These are phyloP conservation scores for Puya raimondii DNA, from an alignment of 176 grass and related monocot genomes.

Conservation along the genomic window DNA sequence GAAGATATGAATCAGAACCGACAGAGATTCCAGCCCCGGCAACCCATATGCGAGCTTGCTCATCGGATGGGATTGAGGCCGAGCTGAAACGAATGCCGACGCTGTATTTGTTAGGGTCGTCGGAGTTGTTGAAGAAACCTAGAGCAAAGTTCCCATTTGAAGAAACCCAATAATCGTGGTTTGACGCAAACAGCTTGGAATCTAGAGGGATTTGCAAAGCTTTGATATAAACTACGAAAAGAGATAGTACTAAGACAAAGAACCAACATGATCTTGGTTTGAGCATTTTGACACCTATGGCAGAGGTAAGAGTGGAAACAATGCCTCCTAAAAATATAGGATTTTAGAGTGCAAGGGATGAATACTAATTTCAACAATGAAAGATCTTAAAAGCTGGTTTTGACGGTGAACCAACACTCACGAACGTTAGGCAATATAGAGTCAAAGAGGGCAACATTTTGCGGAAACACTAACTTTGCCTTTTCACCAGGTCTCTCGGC, in stretches of 20 bases:
- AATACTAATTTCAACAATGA: no score
- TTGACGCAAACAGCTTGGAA: conserved; percentile 4
- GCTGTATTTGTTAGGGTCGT: background rate
- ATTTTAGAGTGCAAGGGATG: no score
- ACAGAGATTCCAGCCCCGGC: conserved; percentile 1
- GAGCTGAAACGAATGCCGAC: conserved; percentile 9
- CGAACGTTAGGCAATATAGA: no score
- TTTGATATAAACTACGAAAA: no score
- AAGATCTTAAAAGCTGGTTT: no score
- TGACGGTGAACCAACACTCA: no score
- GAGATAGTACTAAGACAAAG: background rate
- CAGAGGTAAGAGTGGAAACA: background rate
- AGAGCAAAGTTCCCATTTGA: conserved; percentile 3
- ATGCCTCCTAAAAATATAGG: background rate
- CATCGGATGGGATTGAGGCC: background rate
- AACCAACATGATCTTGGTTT: background rate
- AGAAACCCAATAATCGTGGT: background rate
- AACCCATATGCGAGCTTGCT: conserved; percentile 1
- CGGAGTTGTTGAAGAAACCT: background rate
- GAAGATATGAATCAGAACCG: conserved; percentile 10
- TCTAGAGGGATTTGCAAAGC: background rate
- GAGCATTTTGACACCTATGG: background rate
- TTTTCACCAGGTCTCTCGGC: no score
- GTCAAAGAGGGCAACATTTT: no score
- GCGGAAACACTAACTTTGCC: no score